Conservation (phyloP, 106 monocot genomes). For the Allium cepa region DNA sequence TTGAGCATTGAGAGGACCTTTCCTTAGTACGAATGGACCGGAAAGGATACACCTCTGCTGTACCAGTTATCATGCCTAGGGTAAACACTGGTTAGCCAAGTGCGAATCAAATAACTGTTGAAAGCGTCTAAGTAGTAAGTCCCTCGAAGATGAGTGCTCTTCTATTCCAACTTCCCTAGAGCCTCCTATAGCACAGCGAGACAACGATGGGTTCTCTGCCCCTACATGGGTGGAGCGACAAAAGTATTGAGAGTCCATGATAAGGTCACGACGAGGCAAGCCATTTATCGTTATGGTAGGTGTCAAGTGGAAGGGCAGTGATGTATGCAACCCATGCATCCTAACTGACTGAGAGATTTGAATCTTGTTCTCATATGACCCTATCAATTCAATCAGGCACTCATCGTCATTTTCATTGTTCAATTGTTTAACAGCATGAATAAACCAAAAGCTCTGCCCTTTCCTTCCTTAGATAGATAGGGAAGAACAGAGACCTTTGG, state of each 20-base stretch:
- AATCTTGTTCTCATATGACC: not conserved
- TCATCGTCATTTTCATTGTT: not conserved
- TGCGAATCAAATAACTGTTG: not conserved
- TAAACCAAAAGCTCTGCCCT: too few species aligned
- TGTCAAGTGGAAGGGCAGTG: too few species aligned
- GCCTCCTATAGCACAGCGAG: not conserved
- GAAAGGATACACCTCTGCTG: not conserved
- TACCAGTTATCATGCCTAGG: constrained; percentile 1
- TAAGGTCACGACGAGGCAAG: constrained; percentile 2
- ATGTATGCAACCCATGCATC: too few species aligned
- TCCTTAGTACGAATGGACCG: constrained; percentile 2
- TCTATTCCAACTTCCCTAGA: constrained; percentile 1
- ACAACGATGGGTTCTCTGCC: not conserved
- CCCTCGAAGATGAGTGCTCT: constrained; percentile 1
- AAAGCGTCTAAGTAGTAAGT: not conserved
- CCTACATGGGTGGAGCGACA: constrained; percentile 3
- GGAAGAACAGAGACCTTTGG: too few species aligned
- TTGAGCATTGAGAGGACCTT: constrained; percentile 3
- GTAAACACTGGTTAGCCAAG: constrained; percentile 4
- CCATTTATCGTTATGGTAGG: not conserved
- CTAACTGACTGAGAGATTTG: constrained; percentile 2
- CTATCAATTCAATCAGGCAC: constrained; percentile 2
- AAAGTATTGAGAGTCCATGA: constrained; percentile 6
- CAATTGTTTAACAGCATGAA: too few species aligned
- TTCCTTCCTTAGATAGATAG: too few species aligned